These are phyloP conservation scores for Otatea glauca DNA, from an alignment of 176 grass and related monocot species.

Conservation along the genomic window DNA sequence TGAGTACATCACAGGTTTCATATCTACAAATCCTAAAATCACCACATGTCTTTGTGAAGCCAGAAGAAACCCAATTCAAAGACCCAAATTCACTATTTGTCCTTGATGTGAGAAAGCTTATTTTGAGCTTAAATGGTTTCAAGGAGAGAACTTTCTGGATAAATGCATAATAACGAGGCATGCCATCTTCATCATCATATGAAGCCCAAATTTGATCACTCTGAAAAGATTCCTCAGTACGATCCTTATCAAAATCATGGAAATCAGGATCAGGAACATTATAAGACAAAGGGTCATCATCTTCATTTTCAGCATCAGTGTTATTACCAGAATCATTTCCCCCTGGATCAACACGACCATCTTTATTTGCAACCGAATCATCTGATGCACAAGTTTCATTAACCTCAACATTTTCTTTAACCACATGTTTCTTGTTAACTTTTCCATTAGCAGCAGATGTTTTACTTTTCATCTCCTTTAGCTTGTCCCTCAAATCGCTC, in stretches of 20 bases:
- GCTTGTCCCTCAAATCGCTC: slow-evolving; percentile 24
- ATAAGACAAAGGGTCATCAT: slow-evolving; percentile 46
- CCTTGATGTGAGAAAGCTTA: slow-evolving; percentile 63
- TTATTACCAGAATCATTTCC: slow-evolving; percentile 31
- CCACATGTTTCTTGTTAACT: slow-evolving; percentile 27
- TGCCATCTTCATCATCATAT: slow-evolving; percentile 76
- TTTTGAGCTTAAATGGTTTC: slow-evolving; percentile 58
- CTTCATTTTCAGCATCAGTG: slow-evolving; percentile 47
- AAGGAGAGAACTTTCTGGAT: slow-evolving; percentile 65
- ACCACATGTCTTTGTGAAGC: slow-evolving; percentile 70
- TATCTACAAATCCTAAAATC: slow-evolving; percentile 60
- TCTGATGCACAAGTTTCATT: slow-evolving; percentile 39
- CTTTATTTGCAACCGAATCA: slow-evolving; percentile 37
- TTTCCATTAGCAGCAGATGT: slow-evolving; percentile 32
- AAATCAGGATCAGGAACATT: slow-evolving; percentile 77
- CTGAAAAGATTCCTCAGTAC: slow-evolving; percentile 53
- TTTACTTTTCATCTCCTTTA: slow-evolving; percentile 44
- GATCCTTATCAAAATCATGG: slow-evolving; percentile 69
- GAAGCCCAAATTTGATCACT: slow-evolving; percentile 69
- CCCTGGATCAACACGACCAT: slow-evolving; percentile 20
- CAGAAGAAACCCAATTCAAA: slow-evolving; percentile 60
- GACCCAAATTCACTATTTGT: slow-evolving; percentile 62
- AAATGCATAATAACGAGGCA: slow-evolving; percentile 71
- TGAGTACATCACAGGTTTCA: slow-evolving; percentile 54
- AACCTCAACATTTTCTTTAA: slow-evolving; percentile 40